Evolutionary conservation across 306 rosid species (phyloP).

Genomic region (Sesbania bispinosa): DNA sequence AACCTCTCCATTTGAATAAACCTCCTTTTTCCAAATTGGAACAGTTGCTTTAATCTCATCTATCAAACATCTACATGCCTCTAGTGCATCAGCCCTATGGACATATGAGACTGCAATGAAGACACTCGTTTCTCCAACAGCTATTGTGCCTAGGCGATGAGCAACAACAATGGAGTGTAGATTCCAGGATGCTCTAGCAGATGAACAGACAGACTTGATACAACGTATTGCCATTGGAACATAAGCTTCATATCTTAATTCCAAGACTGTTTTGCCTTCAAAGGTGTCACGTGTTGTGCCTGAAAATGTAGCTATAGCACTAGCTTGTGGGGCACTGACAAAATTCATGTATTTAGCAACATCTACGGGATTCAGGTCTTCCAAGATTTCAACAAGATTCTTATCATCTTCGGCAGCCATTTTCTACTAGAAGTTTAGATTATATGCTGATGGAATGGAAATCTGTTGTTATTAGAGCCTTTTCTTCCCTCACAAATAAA

Average conservation of each 20-base stretch:
- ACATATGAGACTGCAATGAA: constrained; percentile 67
- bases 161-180: constrained; percentile 77
- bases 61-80: constrained; percentile 73
- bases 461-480: neutral
- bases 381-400: constrained; percentile 70
- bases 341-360: constrained; percentile 56
- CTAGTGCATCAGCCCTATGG: constrained; percentile 78
- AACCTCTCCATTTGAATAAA: constrained; percentile 83
- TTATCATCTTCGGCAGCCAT: constrained; percentile 67
- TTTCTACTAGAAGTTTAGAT: neutral
- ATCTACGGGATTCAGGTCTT: constrained; percentile 48
- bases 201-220: constrained; percentile 63
- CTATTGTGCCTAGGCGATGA: constrained; percentile 76
- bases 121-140: constrained; percentile 77
- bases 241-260: constrained; percentile 78
- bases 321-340: constrained; percentile 80
- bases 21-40: constrained; percentile 98
- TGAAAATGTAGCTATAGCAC: constrained; percentile 84
- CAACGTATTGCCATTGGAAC: constrained; percentile 83
- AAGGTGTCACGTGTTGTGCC: constrained; percentile 88
- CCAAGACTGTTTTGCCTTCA: constrained; percentile 75
- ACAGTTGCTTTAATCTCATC: constrained; percentile 83
- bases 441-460: neutral
- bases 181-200: constrained; percentile 73
- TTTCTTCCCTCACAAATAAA: neutral